Evolutionary conservation across 1,284 basidiomycete species (phyloP).

Genomic region (Malassezia sp.): DNA sequence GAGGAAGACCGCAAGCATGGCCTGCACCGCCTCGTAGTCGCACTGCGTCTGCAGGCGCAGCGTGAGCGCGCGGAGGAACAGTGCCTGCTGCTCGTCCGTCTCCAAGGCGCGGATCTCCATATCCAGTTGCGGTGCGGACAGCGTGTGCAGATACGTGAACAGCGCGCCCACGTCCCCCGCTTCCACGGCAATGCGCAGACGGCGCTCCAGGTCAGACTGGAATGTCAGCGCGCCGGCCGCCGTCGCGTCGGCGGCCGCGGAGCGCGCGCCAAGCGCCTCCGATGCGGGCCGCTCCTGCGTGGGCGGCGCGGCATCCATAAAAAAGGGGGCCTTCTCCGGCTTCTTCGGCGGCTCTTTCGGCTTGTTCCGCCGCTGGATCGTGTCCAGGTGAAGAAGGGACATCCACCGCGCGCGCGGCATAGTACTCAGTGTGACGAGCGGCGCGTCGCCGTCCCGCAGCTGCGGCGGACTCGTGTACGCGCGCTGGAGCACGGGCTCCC

Average conservation of each 20-base stretch:
- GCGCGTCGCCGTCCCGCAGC: conserved; percentile 42
- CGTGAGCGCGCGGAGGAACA: conserved; percentile 65
- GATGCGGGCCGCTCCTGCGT: too few relatives aligned
- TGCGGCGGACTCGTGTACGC: conserved; percentile 46
- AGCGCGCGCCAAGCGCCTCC: background rate
- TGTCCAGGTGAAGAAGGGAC: conserved; percentile 85
- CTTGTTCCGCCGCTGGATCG: conserved; percentile 83
- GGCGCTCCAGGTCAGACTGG: conserved; percentile 28
- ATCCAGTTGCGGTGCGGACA: conserved; percentile 82
- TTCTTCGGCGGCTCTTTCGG: conserved; percentile 89
- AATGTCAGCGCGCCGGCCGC: conserved; percentile 6
- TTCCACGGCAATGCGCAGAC: conserved; percentile 21
- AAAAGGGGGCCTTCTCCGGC: conserved; percentile 91
- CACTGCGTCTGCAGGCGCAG: conserved; percentile 63
- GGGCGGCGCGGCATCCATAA: conserved; percentile 51
- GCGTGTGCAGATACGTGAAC: conserved; percentile 71
- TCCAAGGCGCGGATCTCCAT: conserved; percentile 69
- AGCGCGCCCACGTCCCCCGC: conserved; percentile 49
- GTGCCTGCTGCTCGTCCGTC: conserved; percentile 57
- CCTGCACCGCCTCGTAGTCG: conserved; percentile 92
- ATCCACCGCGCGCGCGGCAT: conserved; percentile 91
- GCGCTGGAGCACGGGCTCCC: conserved; percentile 28
- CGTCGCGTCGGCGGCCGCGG: background rate
- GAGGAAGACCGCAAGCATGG: conserved; percentile 72
- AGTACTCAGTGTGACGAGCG: conserved; percentile 67